Evolutionary conservation across 441 rosid genomes (phyloP), one percentile per base, ranked within the genome.

Genomic region (Arabidopsis hybrid): DNA sequence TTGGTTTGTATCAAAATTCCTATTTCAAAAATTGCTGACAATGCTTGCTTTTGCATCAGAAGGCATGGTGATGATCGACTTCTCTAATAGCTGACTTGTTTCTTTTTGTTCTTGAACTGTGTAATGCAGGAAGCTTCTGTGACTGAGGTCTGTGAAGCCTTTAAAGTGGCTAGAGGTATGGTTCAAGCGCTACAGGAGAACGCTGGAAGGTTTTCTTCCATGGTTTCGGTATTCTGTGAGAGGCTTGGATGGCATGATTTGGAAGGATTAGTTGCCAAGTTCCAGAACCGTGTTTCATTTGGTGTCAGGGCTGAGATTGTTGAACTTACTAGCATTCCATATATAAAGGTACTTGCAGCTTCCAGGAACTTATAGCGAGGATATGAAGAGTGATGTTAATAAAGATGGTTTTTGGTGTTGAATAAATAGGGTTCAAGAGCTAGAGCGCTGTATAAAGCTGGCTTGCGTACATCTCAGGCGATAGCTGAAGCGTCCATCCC

Each of bases 301-400:
- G 98, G 98, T 72, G 99, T 96, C 69, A 87, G 97, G 78, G 99
- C 99, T 75, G 99, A 96, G 80, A 89, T 96, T 77, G 99, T 87
- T 73, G 99, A 93, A 81, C 98, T 96, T 76, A 91, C 99, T 43
- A 87, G 86, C 63, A 93, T 91, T 85, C 98, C 97, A 55, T 90
- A 79, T 81, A 91, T 96, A 49, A 96, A 96, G 98, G 99, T 88
- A 83, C 75, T 71, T 58, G 50, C n/a, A 58, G 51, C 59, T 64
- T 69, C 50, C 64, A 40, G 34, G 17, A 52, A 69, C 62, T 73
- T 60, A 36, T 77, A 50, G 68, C 65, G 68, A 51, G 43, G 38
- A 51, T 68, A 65, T 65, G 51, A 40, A 16, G 47, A 16, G 13
- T 60, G 60, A 8, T 60, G 60, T 67, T 61, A 65, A 59, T 75